Evolutionary conservation across 2,329 filamentous ascomycete genomes (phyloP).

Genomic region (Neopestalotiopsis sp.): DNA sequence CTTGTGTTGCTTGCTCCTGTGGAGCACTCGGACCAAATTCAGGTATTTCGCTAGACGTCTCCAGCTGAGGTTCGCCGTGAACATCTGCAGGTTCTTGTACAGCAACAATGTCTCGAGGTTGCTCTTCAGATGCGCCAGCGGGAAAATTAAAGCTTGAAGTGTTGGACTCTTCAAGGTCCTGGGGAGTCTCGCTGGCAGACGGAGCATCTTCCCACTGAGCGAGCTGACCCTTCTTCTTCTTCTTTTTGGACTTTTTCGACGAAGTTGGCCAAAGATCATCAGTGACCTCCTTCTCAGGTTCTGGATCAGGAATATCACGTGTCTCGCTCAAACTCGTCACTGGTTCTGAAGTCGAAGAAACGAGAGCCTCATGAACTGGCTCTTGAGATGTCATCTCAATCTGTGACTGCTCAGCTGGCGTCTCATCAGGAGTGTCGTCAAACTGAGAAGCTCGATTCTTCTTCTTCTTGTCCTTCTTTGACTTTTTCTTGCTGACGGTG

Average conservation of each 20-base stretch:
- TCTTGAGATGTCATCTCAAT: conserved; percentile 16
- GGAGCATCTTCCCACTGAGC: neutral
- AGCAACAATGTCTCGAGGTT: neutral
- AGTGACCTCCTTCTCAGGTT: conserved; percentile 15
- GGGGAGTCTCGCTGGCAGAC: neutral
- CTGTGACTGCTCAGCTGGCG: conserved; percentile 15
- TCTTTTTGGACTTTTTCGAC: conserved; percentile 30
- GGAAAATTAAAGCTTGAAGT: neutral
- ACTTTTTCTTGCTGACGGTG: conserved; percentile 26
- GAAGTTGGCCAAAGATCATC: conserved; percentile 16
- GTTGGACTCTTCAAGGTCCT: neutral
- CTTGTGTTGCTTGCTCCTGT: neutral
- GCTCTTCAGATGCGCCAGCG: neutral
- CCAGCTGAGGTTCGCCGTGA: neutral
- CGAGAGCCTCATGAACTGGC: neutral
- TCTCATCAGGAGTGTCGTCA: conserved; percentile 20
- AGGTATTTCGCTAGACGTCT: no score
- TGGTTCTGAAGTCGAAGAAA: conserved; percentile 18
- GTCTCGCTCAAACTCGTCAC: conserved; percentile 12
- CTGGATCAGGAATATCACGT: conserved; percentile 15
- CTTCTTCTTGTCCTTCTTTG: conserved; percentile 31
- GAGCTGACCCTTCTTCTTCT: conserved; percentile 18
- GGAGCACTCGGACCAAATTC: neutral
- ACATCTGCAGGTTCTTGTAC: neutral
- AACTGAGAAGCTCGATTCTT: conserved; percentile 27